Evolutionary conservation across 2,329 filamentous ascomycete species (phyloP).

Genomic region (Cryphonectria nitschkei): DNA sequence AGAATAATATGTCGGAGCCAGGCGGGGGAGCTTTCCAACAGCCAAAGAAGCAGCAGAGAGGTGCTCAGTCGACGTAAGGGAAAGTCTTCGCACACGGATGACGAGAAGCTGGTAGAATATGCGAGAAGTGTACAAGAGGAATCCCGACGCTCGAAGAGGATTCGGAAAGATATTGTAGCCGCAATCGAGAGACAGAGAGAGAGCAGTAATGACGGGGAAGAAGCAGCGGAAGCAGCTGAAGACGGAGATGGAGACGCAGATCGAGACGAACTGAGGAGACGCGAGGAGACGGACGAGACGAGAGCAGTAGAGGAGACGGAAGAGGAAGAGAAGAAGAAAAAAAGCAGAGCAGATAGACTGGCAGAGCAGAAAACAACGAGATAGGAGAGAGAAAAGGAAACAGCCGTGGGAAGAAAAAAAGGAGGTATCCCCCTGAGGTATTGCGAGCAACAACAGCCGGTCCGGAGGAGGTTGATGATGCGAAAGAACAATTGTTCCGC

Average conservation of each 20-base stretch:
- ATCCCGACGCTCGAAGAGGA: slow-evolving; percentile 31
- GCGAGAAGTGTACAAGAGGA: slow-evolving; percentile 28
- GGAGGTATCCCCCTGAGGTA: slow-evolving; percentile 43
- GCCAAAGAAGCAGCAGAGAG: slow-evolving; percentile 22
- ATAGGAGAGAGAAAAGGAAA: slow-evolving; percentile 45
- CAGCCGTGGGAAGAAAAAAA: slow-evolving; percentile 40
- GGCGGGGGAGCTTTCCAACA: slow-evolving; percentile 22
- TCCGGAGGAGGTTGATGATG: slow-evolving; percentile 42
- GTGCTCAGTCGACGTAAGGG: slow-evolving; percentile 26
- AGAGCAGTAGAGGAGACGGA: slow-evolving; percentile 34
- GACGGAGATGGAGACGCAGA: slow-evolving; percentile 32
- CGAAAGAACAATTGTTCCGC: slow-evolving; percentile 25
- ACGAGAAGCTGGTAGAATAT: slow-evolving; percentile 28
- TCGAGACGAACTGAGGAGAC: slow-evolving; percentile 31
- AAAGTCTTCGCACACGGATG: slow-evolving; percentile 26
- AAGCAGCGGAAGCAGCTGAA: slow-evolving; percentile 18
- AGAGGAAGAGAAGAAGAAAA: slow-evolving; percentile 42
- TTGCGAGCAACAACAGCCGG: slow-evolving; percentile 44
- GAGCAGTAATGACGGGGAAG: slow-evolving; percentile 15
- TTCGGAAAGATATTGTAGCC: slow-evolving; percentile 31
- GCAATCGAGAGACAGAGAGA: slow-evolving; percentile 12
- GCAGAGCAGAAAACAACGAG: slow-evolving; percentile 40
- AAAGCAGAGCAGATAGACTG: slow-evolving; percentile 33
- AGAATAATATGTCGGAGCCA: slow-evolving; percentile 13
- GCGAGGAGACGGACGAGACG: slow-evolving; percentile 25